These are phyloP conservation scores for Domatiomyces catenatus DNA, from an alignment of 2,329 filamentous ascomycete species.

Conservation along the genomic window DNA sequence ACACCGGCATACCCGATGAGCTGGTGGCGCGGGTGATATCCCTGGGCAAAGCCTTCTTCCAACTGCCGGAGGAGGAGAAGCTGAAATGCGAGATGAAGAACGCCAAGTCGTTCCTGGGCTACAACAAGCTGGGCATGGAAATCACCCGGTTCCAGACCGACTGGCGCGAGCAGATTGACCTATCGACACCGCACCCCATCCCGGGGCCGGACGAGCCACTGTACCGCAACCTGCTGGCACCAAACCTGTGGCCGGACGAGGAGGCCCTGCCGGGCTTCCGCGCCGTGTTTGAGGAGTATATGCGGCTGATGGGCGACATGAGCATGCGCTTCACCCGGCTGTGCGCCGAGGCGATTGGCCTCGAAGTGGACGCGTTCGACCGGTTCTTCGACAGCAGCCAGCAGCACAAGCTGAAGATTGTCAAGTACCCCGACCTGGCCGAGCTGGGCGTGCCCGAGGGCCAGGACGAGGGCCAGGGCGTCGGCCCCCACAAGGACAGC, in stretches of 20 bases:
- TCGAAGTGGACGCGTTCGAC: slow-evolving; percentile 54
- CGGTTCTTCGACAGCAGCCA: slow-evolving; percentile 55
- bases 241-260: slow-evolving; percentile 60
- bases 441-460: slow-evolving; percentile 38
- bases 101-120: slow-evolving; percentile 49
- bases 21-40: slow-evolving; percentile 50
- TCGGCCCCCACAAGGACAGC: slow-evolving; percentile 71
- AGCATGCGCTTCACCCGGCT: slow-evolving; percentile 59
- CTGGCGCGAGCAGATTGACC: slow-evolving; percentile 74
- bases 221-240: slow-evolving; percentile 63
- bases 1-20: slow-evolving; percentile 54
- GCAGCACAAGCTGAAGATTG: slow-evolving; percentile 82
- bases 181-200: slow-evolving; percentile 61
- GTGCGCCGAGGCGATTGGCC: slow-evolving; percentile 67
- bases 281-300: slow-evolving; percentile 56
- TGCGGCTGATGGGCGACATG: slow-evolving; percentile 56
- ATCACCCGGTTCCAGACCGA: slow-evolving; percentile 60
- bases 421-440: slow-evolving; percentile 65
- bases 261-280: slow-evolving; percentile 52
- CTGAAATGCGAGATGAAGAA: slow-evolving; percentile 59
- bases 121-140: slow-evolving; percentile 37
- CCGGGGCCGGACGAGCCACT: slow-evolving; percentile 48
- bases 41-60: slow-evolving; percentile 60
- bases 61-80: slow-evolving; percentile 63
- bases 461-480: slow-evolving; percentile 35